Conservation (phyloP, 2,329 filamentous ascomycete genomes). For the Thelonectria discophora region DNA sequence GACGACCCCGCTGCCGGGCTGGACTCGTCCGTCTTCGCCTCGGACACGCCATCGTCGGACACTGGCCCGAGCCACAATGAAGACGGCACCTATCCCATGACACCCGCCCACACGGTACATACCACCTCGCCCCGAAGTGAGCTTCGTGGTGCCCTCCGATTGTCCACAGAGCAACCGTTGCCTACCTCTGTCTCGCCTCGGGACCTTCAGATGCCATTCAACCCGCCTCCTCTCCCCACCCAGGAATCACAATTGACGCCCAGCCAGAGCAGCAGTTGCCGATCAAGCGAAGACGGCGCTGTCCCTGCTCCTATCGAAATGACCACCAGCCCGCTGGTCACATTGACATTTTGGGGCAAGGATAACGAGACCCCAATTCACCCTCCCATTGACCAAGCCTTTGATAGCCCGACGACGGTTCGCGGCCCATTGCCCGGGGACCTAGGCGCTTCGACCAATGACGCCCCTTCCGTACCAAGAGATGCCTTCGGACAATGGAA, state of each 20-base stretch:
- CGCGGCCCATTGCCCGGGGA: slow-evolving; percentile 53
- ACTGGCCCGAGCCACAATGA: slow-evolving; percentile 33
- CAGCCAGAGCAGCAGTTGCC: slow-evolving; percentile 58
- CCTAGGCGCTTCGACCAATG: slow-evolving; percentile 44
- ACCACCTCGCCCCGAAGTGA: slow-evolving; percentile 54
- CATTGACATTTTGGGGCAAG: slow-evolving; percentile 64
- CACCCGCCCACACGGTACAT: slow-evolving; percentile 61
- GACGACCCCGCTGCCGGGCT: slow-evolving; percentile 45
- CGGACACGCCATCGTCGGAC: slow-evolving; percentile 22
- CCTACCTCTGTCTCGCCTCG: slow-evolving; percentile 53
- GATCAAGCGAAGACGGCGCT: slow-evolving; percentile 60
- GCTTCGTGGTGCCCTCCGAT: slow-evolving; percentile 40
- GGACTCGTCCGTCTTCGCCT: slow-evolving; percentile 32
- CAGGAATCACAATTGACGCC: slow-evolving; percentile 56
- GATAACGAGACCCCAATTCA: slow-evolving; percentile 51
- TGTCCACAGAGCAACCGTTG: slow-evolving; percentile 36
- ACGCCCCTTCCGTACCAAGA: slow-evolving; percentile 43
- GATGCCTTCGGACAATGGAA: slow-evolving; percentile 55
- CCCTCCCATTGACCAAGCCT: slow-evolving; percentile 51
- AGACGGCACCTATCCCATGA: slow-evolving; percentile 53
- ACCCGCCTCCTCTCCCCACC: slow-evolving; percentile 44
- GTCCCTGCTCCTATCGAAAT: slow-evolving; percentile 52
- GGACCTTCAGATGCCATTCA: slow-evolving; percentile 53
- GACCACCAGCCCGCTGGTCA: slow-evolving; percentile 62
- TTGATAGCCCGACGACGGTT: slow-evolving; percentile 50